Base-by-base conservation (phyloP, 129 eudicot genomes). In the Silybum marianum region DNA sequence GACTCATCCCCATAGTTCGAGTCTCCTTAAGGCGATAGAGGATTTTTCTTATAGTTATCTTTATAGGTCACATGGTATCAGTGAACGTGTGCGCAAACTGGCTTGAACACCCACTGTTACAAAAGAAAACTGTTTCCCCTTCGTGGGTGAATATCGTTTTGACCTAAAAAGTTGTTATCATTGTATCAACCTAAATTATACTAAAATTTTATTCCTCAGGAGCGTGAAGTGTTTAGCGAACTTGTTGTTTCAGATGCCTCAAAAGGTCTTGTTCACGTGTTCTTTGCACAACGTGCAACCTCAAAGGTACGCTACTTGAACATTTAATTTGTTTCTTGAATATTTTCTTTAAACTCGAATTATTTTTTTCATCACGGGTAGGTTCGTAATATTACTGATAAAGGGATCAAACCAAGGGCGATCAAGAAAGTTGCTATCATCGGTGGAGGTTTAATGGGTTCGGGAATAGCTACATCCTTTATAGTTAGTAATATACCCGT, bases 361-460 rank as follows among this genome's bases (percentile, higher is more conserved):
- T 62, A 60, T 39, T 39, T 19, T 48, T 71, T 82, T 60, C 19
- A 36, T 30, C 48, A 76, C 12, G 82, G 40, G 16, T 87, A 95
- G 99, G 97, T 95, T 58, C 98, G 97, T 73, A 91, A 87, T 79
- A 88, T 95, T 72, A 84, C 96, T 67, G 93, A 95, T 83, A 72
- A 88, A 78, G 98, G 99, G 77, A 91, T 95, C 76, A 92, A 90
- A 75, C 97, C 97, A 51, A 95, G 92, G 83, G 87, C 83, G 67
- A 66, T 92, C 40, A 92, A 85, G 88, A 95, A 95, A 89, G 97
- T 89, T 86, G 99, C 94, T 82, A 85, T 95, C 3, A 88, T 95
- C 28, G 99, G 99, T 78, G 99, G 97, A 71, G 99, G 99, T 42
- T 90, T 95, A 66, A 92, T 95, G 99, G 99, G 99, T 73, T 95